Evolutionary conservation across 1,284 basidiomycete genomes (phyloP), one percentile per base, ranked within the genome.

Genomic region (Garcileccinum viscosum): DNA sequence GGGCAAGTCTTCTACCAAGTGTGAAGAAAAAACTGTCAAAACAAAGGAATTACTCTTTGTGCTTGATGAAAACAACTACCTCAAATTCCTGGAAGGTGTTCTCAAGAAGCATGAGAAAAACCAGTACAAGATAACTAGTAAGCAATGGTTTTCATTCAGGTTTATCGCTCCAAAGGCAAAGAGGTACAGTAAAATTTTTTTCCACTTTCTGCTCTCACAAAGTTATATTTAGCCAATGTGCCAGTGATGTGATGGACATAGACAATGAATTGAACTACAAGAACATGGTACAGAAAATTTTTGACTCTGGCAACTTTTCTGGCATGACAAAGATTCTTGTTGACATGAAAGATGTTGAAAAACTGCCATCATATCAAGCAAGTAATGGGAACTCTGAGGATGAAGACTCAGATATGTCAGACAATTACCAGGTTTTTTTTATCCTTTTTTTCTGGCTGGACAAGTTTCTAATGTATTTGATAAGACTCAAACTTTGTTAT

Each of bases 311-410:
- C 19, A 47, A n/a, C 19, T 6, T 6, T 19, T 22, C 44, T 47
- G 44, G 44, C 44, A 47, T 47, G 19, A 38, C 63, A 11, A 75
- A 70, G 12, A 63, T 76, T n/a, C 67, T 60, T 9, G 65, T 74
- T 11, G 64, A 76, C 50, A 76, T 76, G 73, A 72, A 70, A 8
- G 60, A 70, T 24, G 69, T 76, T 30, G 56, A 73, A 60, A 74
- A 71, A 27, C 53, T 69, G 4, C 70, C 66, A 24, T 56, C 27
- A 1, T 6, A 42, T 40, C 44, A 62, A 38, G 32, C 30, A 17
- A 15, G 38, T 40, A 40, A 66, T 40, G 35, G 42, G 14, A 12
- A 64, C 22, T 62, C 62, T 42, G 47, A 33, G 6, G 59, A 65
- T 22, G 50, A 68, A 40, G 60, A 56, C 17, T 66, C 27, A 42